Percentiles rank a stretch among this genome's conserved stretches.
These are phyloP conservation scores for Carpinus fangiana DNA, from an alignment of 306 rosid species.

Conservation along the genomic window DNA sequence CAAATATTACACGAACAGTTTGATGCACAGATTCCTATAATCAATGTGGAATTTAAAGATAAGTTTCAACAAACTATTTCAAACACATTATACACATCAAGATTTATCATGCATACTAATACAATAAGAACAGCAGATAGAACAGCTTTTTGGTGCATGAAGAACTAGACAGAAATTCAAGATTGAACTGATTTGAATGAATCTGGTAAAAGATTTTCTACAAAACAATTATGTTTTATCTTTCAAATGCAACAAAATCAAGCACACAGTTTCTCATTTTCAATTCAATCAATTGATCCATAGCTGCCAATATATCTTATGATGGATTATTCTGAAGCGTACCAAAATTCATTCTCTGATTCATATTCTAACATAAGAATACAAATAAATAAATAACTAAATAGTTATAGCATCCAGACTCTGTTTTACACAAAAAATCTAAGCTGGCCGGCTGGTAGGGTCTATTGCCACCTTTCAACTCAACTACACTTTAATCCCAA, in stretches of 20 bases:
- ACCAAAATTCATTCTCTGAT: neutral
- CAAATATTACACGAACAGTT: slow-evolving; percentile 94
- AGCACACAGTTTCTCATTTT: neutral
- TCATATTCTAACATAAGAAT: neutral
- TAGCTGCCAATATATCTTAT: neutral
- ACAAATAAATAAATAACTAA: neutral
- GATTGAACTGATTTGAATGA: neutral
- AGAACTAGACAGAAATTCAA: neutral
- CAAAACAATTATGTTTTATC: neutral
- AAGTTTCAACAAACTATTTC: slow-evolving; percentile 16
- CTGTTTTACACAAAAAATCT: no score
- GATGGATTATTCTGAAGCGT: neutral
- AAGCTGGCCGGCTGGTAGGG: no score
- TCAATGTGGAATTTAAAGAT: slow-evolving; percentile 22
- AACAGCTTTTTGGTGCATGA: neutral
- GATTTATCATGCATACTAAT: slow-evolving; percentile 7
- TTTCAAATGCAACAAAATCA: neutral
- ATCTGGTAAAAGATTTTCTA: neutral
- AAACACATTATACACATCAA: slow-evolving; percentile 25
- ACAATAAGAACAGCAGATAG: neutral
- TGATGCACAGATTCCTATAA: slow-evolving; percentile 88
- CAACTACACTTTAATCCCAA: no score
- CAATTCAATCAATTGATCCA: neutral
- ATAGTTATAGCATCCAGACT: neutral
- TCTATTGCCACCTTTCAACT: no score